Evolutionary conservation across 1,284 basidiomycete genomes (phyloP), one percentile per base, ranked within the genome.

Genomic region (Athelia sp.): DNA sequence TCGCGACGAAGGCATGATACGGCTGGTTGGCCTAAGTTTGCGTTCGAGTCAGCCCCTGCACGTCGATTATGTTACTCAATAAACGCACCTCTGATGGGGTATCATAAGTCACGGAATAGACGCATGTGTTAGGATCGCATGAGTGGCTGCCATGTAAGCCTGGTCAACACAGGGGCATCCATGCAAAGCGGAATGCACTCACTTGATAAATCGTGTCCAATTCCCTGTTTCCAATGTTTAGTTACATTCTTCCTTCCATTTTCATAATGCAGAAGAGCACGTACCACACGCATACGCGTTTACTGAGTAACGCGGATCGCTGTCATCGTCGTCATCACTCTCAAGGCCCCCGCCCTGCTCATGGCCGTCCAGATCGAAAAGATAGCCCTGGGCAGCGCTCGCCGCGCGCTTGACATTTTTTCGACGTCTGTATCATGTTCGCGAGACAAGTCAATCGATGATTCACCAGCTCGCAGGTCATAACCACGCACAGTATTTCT

Each of bases 121-220:
- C 36, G 36, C 36, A 21, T n/a, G 36, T 40, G 36, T 40, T 40
- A n/a, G 36, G 36, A 6, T 40, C 19, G 36, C 36, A 40, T 40
- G 36, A n/a, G 19, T 40, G 36, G n/a, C 36, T 40, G n/a, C 4
- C 6, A 40, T n/a, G 15, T 8, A 21, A 40, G 8, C 6, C 19
- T 4, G 8, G n/a, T 21, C n/a, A 9, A n/a, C 19, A 4, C 36
- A 40, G 6, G 36, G 4, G 9, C n/a, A 34, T 40, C n/a, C n/a
- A 40, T 40, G 36, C 15, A 40, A 40, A 4, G 26, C 26, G 13
- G 26, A 29, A 6, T 4, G 13, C 26, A 40, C 36, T 40, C 19
- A 40, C 36, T 40, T 40, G 36, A 40, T 21, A 40, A 40, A 40
- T 9, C 36, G 36, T 40, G 36, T 40, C 36, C 36, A 40, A 21